A percentile compares a stretch with the other conserved stretches of the same genome.
Evolutionary conservation across 257 asterid species (phyloP).

Genomic region (Nicotiana benthamiana): DNA sequence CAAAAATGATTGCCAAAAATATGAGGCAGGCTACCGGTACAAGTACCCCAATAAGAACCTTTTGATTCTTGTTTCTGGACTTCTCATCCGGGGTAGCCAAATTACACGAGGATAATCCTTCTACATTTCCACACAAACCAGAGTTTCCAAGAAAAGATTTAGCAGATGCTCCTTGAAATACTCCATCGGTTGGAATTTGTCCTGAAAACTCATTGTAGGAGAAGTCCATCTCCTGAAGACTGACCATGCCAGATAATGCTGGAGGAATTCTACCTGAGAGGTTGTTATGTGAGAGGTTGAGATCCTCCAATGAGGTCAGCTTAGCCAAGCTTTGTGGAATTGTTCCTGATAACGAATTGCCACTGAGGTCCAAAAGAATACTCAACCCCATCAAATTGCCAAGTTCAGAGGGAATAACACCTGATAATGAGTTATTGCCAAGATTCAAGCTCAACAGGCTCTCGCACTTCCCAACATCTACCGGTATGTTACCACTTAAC

Average conservation of each 20-base stretch:
- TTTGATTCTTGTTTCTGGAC: constrained; percentile 26
- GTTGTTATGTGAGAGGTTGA: constrained; percentile 56
- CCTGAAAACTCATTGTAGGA: constrained; percentile 66
- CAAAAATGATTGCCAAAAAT: constrained; percentile 27
- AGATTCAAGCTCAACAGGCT: constrained; percentile 38
- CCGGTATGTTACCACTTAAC: constrained; percentile 46
- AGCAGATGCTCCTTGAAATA: constrained; percentile 37
- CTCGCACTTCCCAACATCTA: constrained; percentile 32
- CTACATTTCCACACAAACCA: constrained; percentile 61
- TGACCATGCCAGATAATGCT: constrained; percentile 40
- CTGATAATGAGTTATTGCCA: constrained; percentile 47
- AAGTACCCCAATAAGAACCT: constrained; percentile 37
- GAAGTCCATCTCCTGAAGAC: constrained; percentile 50
- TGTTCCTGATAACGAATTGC: constrained; percentile 47
- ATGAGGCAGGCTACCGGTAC: constrained; percentile 41
- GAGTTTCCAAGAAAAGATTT: constrained; percentile 41
- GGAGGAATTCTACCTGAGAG: constrained; percentile 64
- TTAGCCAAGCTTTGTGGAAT: constrained; percentile 53
- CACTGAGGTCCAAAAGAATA: constrained; percentile 51
- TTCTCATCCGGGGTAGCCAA: constrained; percentile 13
- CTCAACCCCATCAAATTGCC: constrained; percentile 45
- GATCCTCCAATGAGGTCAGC: constrained; percentile 41
- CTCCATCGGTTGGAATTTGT: constrained; percentile 38
- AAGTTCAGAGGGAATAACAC: constrained; percentile 47
- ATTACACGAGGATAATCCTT: constrained; percentile 46